Evolutionary conservation across 2,329 filamentous ascomycete genomes (phyloP).

Genomic region (Diaporthe sp.): DNA sequence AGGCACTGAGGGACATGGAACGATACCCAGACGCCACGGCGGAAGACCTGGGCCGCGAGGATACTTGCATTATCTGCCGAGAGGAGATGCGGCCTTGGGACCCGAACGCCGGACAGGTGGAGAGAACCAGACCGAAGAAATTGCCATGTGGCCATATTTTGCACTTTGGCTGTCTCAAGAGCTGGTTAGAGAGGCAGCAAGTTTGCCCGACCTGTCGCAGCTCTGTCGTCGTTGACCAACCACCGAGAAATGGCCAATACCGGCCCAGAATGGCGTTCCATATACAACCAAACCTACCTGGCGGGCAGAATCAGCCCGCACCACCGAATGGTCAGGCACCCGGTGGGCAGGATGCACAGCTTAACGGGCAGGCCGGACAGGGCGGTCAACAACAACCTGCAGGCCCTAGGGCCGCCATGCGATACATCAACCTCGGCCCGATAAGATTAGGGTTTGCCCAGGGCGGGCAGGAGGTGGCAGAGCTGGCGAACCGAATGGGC

Average conservation of each 20-base stretch:
- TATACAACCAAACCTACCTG: constrained; percentile 45
- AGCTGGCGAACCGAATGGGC: constrained; percentile 73
- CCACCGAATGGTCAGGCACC: constrained; percentile 41
- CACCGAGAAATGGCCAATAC: constrained; percentile 43
- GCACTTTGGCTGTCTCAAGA: constrained; percentile 93
- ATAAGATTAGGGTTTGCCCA: constrained; percentile 82
- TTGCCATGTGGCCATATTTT: constrained; percentile 95
- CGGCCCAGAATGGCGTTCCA: constrained; percentile 48
- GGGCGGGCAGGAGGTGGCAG: constrained; percentile 72
- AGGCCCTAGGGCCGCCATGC: constrained; percentile 42
- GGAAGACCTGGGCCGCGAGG: constrained; percentile 85
- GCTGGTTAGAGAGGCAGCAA: constrained; percentile 97
- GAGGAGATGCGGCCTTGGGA: constrained; percentile 93
- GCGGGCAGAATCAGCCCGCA: constrained; percentile 47
- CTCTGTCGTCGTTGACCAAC: constrained; percentile 75
- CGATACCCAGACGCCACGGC: constrained; percentile 89
- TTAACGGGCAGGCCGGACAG: constrained; percentile 47
- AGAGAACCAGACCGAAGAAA: constrained; percentile 91
- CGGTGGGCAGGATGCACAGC: constrained; percentile 38
- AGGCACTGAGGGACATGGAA: constrained; percentile 95
- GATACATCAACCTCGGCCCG: constrained; percentile 69
- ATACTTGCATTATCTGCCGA: constrained; percentile 97
- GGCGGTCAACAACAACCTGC: constrained; percentile 45
- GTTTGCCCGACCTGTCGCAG: constrained; percentile 94
- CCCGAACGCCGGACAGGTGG: constrained; percentile 74